A percentile compares a stretch with the other conserved stretches of the same genome.
These are phyloP conservation scores for Alternaria dauci DNA, from an alignment of 2,329 filamentous ascomycete genomes.

Conservation along the genomic window DNA sequence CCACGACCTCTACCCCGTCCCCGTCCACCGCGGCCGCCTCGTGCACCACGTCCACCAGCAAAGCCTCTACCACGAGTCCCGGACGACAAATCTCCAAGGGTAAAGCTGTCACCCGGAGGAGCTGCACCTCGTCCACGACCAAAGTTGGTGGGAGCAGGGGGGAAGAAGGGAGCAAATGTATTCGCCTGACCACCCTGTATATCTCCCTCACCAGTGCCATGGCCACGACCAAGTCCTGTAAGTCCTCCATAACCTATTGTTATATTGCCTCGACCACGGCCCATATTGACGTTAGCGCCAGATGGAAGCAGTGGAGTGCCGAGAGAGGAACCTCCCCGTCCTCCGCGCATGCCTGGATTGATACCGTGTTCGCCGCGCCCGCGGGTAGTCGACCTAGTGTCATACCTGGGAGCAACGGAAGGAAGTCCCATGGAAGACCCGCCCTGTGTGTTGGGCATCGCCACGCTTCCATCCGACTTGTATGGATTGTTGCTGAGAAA, in stretches of 20 bases:
- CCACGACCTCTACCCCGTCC: conserved; percentile 7
- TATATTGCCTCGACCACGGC: background rate
- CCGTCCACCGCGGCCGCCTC: background rate
- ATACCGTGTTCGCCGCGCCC: background rate
- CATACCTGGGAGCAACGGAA: conserved; percentile 3
- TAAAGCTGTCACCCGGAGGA: background rate
- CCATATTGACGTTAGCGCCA: background rate
- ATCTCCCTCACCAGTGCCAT: background rate
- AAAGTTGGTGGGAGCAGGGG: background rate
- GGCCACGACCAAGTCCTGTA: background rate
- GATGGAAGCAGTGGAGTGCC: background rate
- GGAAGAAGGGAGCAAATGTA: background rate
- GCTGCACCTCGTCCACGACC: background rate
- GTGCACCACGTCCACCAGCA: background rate
- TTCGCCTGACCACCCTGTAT: background rate
- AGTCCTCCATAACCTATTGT: background rate
- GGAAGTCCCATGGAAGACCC: background rate
- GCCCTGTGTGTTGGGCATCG: background rate
- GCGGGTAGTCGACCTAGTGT: conserved; percentile 11
- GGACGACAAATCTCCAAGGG: background rate
- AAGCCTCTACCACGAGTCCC: background rate
- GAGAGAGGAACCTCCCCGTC: background rate
- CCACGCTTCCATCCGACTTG: background rate
- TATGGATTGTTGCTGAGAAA: background rate
- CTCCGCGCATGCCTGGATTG: background rate